phyloP scores from a whole-genome alignment of 2,329 filamentous ascomycete species.

The Pseudogymnoascus sp. region DNA sequence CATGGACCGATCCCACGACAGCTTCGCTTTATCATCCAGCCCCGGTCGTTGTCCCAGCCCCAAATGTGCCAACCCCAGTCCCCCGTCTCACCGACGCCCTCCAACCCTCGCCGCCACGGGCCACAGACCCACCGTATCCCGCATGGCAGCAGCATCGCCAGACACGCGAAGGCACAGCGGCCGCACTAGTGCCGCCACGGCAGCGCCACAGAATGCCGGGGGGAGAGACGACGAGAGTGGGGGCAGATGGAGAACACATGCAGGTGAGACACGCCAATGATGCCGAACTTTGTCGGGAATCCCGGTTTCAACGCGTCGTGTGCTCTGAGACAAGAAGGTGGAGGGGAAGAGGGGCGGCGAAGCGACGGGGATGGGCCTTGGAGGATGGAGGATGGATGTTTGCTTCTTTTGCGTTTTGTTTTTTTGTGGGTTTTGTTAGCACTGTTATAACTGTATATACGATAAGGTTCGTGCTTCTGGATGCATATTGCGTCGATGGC shows the following conservation, averaged over 20 bases:
- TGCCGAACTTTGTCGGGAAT: not conserved
- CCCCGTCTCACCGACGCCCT: not conserved
- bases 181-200: not conserved
- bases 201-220: not conserved
- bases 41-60: not conserved
- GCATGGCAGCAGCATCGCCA: not conserved
- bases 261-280: not conserved
- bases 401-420: not conserved
- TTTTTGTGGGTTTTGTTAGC: conserved; percentile 1
- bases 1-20: not conserved
- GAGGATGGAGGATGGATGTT: not conserved
- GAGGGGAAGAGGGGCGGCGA: not conserved
- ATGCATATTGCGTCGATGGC: conserved; percentile 2
- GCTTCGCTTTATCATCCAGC: not conserved
- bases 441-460: not conserved
- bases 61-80: not conserved
- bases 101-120: not conserved
- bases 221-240: not conserved
- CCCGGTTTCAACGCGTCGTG: not conserved
- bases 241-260: conserved; percentile 1
- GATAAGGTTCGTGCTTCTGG: conserved; percentile 5
- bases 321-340: not conserved
- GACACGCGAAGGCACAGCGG: not conserved
- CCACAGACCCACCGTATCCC: not conserved
- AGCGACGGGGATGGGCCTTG: not conserved